Percentiles rank a stretch among this genome's conserved stretches.
Evolutionary conservation across 2,329 filamentous ascomycete species (phyloP).

Genomic region (Domatiomyces globalis): DNA sequence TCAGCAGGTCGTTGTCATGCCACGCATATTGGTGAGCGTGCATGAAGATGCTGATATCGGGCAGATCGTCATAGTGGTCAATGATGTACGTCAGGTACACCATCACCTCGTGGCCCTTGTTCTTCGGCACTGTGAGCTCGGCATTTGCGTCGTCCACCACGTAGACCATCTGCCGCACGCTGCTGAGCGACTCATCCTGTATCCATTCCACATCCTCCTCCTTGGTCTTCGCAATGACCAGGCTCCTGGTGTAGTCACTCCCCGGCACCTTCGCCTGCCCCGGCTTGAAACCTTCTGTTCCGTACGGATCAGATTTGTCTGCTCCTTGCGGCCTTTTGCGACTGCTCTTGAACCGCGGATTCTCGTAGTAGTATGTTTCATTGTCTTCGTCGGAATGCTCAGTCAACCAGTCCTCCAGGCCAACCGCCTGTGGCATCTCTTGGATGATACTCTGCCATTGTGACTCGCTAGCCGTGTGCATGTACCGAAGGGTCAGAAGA

Average conservation of each 20-base stretch:
- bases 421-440: slow-evolving; percentile 22
- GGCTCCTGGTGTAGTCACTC: slow-evolving; percentile 37
- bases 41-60: slow-evolving; percentile 47
- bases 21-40: slow-evolving; percentile 43
- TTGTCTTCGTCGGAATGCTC: slow-evolving; percentile 2
- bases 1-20: slow-evolving; percentile 45
- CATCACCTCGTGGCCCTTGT: slow-evolving; percentile 51
- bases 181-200: slow-evolving; percentile 31
- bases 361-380: not conserved
- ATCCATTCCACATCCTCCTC: slow-evolving; percentile 41
- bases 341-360: not conserved
- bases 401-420: slow-evolving; percentile 23
- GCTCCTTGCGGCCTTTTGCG: slow-evolving; percentile 3
- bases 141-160: slow-evolving; percentile 39
- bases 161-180: slow-evolving; percentile 36
- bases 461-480: slow-evolving; percentile 18
- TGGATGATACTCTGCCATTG: slow-evolving; percentile 21
- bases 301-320: slow-evolving; percentile 8
- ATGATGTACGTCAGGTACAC: slow-evolving; percentile 49
- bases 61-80: slow-evolving; percentile 45
- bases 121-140: slow-evolving; percentile 38
- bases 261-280: slow-evolving; percentile 29
- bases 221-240: slow-evolving; percentile 41
- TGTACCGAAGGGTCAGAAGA: slow-evolving; percentile 9
- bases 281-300: slow-evolving; percentile 3